These are phyloP conservation scores for Coemansia sp. DNA, from an alignment of 192 early-diverging fungal genomes.

Conservation along the genomic window DNA sequence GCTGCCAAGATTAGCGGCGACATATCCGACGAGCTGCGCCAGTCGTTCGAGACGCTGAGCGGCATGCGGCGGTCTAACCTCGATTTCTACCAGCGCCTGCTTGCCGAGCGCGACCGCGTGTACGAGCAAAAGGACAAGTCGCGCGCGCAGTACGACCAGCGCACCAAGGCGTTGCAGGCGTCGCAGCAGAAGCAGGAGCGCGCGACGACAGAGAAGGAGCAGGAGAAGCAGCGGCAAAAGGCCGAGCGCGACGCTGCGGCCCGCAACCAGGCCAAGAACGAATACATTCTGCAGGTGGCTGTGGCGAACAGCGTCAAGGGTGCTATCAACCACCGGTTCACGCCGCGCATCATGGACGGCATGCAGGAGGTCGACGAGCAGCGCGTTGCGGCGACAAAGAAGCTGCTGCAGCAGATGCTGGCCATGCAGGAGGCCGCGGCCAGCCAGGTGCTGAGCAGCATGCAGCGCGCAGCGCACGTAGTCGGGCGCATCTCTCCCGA, in stretches of 20 bases:
- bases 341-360: conserved; percentile 27
- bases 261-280: conserved; percentile 48
- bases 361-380: conserved; percentile 34
- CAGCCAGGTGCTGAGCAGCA: neutral
- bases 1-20: conserved; percentile 29
- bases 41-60: conserved; percentile 15
- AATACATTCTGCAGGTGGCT: conserved; percentile 40
- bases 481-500: conserved; percentile 19
- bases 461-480: conserved; percentile 11
- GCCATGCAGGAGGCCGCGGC: conserved; percentile 29
- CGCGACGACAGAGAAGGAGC: conserved; percentile 44
- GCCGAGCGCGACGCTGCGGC: conserved; percentile 17
- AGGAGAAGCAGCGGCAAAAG: conserved; percentile 32
- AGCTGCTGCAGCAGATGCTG: conserved; percentile 33
- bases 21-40: conserved; percentile 26
- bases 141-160: conserved; percentile 24
- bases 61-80: conserved; percentile 20
- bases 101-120: conserved; percentile 32
- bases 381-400: conserved; percentile 16
- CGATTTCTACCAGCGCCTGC: conserved; percentile 36
- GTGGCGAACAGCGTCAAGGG: conserved; percentile 33
- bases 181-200: conserved; percentile 41
- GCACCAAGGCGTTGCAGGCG: conserved; percentile 20
- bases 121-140: conserved; percentile 39
- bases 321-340: conserved; percentile 28